Percentiles rank a stretch among this genome's conserved stretches.
phyloP scores from a whole-genome alignment of 2,329 filamentous ascomycete species.

The Cyclaneusma minus region DNA sequence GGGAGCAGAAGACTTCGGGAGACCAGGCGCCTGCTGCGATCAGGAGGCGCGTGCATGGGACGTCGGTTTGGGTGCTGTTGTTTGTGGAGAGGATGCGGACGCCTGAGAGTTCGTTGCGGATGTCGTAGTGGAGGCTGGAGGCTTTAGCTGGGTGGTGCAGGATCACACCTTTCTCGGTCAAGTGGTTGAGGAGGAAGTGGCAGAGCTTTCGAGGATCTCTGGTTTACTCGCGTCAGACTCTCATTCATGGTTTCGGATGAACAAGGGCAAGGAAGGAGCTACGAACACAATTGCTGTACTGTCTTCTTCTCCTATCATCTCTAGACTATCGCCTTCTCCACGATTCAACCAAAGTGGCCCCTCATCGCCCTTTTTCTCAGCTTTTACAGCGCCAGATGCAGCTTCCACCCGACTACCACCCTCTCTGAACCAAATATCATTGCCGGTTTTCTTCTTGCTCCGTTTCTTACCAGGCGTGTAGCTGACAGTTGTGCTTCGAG shows the following conservation, averaged over 20 bases:
- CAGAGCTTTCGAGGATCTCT: constrained; percentile 54
- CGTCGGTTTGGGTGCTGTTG: constrained; percentile 27
- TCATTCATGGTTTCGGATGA: neutral
- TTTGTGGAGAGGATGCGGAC: constrained; percentile 31
- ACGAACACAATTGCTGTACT: constrained; percentile 50
- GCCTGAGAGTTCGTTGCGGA: constrained; percentile 31
- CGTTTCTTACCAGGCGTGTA: constrained; percentile 21
- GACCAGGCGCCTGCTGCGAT: constrained; percentile 62
- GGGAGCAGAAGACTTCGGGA: constrained; percentile 40
- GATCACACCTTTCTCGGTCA: constrained; percentile 42
- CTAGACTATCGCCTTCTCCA: constrained; percentile 36
- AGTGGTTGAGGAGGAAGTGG: constrained; percentile 44
- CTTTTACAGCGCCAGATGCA: constrained; percentile 21
- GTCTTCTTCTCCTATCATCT: constrained; percentile 43
- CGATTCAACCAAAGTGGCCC: constrained; percentile 44
- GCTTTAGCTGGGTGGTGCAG: constrained; percentile 49
- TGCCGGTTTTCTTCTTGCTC: constrained; percentile 28
- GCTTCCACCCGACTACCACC: constrained; percentile 45
- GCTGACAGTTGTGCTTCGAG: constrained; percentile 41
- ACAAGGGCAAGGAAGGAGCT: too few relatives aligned
- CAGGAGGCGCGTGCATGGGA: constrained; percentile 50
- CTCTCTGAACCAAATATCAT: constrained; percentile 52
- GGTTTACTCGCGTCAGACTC: constrained; percentile 2
- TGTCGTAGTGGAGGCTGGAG: constrained; percentile 33
- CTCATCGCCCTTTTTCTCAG: constrained; percentile 5